Conservation (phyloP, 1,284 basidiomycete genomes). For the Pisolithus thermaeus region DNA sequence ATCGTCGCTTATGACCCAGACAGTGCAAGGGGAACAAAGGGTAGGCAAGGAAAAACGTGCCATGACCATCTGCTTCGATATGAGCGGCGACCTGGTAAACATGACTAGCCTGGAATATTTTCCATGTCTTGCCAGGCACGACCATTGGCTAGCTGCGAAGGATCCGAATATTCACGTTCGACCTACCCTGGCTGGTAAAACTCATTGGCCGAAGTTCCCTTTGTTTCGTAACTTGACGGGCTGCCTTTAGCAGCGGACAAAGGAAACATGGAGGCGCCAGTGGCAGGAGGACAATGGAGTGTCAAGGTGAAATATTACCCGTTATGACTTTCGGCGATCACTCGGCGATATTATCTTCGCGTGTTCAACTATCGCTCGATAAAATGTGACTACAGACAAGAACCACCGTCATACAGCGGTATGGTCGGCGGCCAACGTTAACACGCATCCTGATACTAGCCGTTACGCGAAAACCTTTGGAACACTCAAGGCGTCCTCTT, state of each 20-base stretch:
- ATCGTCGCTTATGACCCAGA: too few species aligned
- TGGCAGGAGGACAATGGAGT: slow-evolving; percentile 25
- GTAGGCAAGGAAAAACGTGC: slow-evolving; percentile 9
- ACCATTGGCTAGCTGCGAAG: background rate
- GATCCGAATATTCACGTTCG: background rate
- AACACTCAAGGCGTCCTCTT: slow-evolving; percentile 80
- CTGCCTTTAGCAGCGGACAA: slow-evolving; percentile 29
- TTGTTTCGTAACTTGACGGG: slow-evolving; percentile 20
- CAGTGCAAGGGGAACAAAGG: slow-evolving; percentile 26
- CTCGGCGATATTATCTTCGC: too few species aligned
- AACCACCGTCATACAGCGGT: too few species aligned
- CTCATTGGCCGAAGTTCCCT: slow-evolving; percentile 2
- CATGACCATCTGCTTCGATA: background rate
- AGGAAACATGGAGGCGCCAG: slow-evolving; percentile 12
- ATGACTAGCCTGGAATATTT: too few species aligned
- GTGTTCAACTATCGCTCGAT: too few species aligned
- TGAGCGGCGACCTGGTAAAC: background rate
- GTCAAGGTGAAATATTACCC: background rate
- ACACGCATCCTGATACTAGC: too few species aligned
- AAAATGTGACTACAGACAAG: too few species aligned
- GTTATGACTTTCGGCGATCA: too few species aligned
- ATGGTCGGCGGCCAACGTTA: too few species aligned
- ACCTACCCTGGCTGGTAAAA: too few species aligned
- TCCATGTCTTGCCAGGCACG: background rate
- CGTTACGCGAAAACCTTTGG: slow-evolving; percentile 82